Conservation (phyloP, 2,329 filamentous ascomycete species). For the Escovopsis sp. region DNA sequence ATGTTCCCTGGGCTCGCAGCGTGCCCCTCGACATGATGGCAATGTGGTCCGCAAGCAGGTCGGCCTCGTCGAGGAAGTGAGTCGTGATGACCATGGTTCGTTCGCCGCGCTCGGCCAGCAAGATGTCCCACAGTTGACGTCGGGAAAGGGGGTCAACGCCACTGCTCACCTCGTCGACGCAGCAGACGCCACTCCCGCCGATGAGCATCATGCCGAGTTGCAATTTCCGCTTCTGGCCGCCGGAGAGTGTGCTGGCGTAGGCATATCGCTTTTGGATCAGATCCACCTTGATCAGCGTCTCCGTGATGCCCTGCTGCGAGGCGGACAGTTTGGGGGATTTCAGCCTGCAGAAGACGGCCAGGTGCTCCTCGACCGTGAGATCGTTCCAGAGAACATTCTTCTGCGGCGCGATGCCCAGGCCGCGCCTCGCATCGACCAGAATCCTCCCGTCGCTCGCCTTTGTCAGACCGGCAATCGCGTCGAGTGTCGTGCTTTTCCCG, state of each 20-base stretch:
- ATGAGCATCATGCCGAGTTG: constrained; percentile 94
- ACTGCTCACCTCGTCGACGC: constrained; percentile 80
- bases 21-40: constrained; percentile 75
- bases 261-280: constrained; percentile 60
- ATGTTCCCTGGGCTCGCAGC: constrained; percentile 68
- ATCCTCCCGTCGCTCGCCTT: constrained; percentile 64
- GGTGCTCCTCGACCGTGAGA: constrained; percentile 72
- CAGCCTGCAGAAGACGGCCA: constrained; percentile 67
- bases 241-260: constrained; percentile 63
- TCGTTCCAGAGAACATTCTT: constrained; percentile 92
- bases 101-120: constrained; percentile 67
- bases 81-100: constrained; percentile 81
- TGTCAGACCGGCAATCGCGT: constrained; percentile 73
- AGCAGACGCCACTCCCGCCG: constrained; percentile 75
- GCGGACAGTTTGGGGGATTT: constrained; percentile 50
- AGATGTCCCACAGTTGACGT: constrained; percentile 86
- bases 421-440: constrained; percentile 60
- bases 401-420: constrained; percentile 77
- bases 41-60: constrained; percentile 78
- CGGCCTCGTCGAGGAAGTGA: constrained; percentile 87
- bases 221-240: constrained; percentile 83
- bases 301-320: constrained; percentile 40
- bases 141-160: constrained; percentile 77
- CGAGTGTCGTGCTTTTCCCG: constrained; percentile 80
- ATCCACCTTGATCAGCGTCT: constrained; percentile 58